A percentile compares a stretch with the other conserved stretches of the same genome.
Conservation (phyloP, 1,284 basidiomycete genomes). For the Microbotryum intermedium region DNA sequence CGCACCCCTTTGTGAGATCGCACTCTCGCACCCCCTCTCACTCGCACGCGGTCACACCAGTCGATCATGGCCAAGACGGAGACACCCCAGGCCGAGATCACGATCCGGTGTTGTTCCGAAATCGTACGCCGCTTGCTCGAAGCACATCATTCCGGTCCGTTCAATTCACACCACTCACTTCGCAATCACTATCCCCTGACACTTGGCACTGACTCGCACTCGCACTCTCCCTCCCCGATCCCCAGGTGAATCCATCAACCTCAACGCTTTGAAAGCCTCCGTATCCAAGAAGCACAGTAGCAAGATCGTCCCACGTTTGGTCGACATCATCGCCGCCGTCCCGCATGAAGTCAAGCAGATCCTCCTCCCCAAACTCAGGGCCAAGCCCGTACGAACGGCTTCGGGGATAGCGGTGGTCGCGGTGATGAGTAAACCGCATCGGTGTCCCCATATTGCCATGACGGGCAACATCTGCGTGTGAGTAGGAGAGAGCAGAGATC, state of each 20-base stretch:
- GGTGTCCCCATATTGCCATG: slow-evolving; percentile 99
- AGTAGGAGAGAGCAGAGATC: slow-evolving; percentile 35
- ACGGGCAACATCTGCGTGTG: slow-evolving; percentile 99
- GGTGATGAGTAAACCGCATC: slow-evolving; percentile 99
- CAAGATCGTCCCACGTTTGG: slow-evolving; percentile 79
- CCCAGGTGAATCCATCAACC: slow-evolving; percentile 51
- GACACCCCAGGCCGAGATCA: slow-evolving; percentile 64
- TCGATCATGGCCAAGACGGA: background rate
- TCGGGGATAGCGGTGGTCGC: slow-evolving; percentile 99
- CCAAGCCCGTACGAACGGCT: slow-evolving; percentile 93
- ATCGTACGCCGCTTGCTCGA: slow-evolving; percentile 90
- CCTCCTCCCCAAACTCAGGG: slow-evolving; percentile 79
- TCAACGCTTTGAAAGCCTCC: slow-evolving; percentile 78
- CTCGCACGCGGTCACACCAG: background rate
- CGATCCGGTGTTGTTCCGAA: slow-evolving; percentile 85
- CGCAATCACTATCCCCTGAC: background rate
- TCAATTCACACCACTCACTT: background rate
- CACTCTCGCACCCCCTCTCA: background rate
- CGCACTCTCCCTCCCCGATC: slow-evolving; percentile 36
- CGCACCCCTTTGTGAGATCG: background rate
- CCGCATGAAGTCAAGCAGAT: slow-evolving; percentile 94
- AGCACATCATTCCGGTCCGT: slow-evolving; percentile 59
- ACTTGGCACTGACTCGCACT: slow-evolving; percentile 39
- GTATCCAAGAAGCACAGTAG: slow-evolving; percentile 84
- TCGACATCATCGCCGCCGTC: slow-evolving; percentile 97